Base-by-base conservation (phyloP, 2,329 filamentous ascomycete genomes). In the Parascedosporium putredinis region DNA sequence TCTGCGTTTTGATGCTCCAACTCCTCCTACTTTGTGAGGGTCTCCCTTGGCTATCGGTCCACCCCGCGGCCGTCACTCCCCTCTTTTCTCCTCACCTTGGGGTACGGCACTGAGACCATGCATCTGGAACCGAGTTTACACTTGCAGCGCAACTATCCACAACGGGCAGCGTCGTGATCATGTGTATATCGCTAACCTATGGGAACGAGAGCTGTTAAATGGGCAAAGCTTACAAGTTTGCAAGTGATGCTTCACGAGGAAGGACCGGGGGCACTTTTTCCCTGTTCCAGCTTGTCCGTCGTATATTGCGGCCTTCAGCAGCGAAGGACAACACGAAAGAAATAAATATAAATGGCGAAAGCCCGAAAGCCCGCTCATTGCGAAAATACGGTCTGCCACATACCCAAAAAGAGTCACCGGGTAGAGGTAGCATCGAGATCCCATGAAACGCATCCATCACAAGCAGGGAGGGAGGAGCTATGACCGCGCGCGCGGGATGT, bases 371-470 rank as follows among this genome's bases (percentile, higher is more conserved):
- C 27, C 12, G 27, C 38, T 16, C n/a, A 10, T 20, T 42, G 6
- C 38, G 20, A 16, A 20, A 42, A 42, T 42, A 20, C 7, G 10
- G 38, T 42, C 20, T 42, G 38, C 7, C 12, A 6, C 27, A 31
- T 31, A 31, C 27, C 9, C 38, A 5, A 9, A 20, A 24, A 16
- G 20, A 22, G 38, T 42, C n/a, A 42, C 23, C 23, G 38, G 38
- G 16, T 23, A 42, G 16, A 23, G 7, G 38, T 24, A 24, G 20
- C 18, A 42, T 42, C 38, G 27, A 42, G 16, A 42, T 20, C 38
- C 38, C 10, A 42, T 42, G 38, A 42, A 42, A 42, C 38, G 38
- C 38, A 42, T 42, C 38, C 38, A 42, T 42, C 38, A 42, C 38
- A 42, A 23, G 27, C 27, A 31, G 27, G 27, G 27, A 31, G 27